A percentile compares a stretch with the other conserved stretches of the same genome.
phyloP scores from a whole-genome alignment of 208 protist genomes.

The Leishmania mexicana region DNA sequence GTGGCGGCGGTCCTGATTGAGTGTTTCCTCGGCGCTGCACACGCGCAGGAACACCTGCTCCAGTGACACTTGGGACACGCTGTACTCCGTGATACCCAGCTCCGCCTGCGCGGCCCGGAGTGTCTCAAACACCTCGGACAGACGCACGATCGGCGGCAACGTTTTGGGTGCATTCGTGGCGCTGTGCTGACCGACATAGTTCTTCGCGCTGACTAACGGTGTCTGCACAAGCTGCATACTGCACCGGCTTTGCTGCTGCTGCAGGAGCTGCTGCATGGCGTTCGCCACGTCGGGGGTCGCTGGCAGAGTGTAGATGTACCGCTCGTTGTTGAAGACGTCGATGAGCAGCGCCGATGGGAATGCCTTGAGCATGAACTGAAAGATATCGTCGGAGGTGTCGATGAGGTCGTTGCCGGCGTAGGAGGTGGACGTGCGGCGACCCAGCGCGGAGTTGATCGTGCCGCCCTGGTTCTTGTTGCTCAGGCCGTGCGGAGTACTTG shows the following conservation, averaged over 20 bases:
- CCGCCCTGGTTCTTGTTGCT: background rate
- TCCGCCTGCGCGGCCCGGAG: constrained; percentile 36
- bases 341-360: constrained; percentile 45
- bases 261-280: constrained; percentile 30
- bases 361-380: constrained; percentile 37
- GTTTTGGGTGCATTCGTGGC: background rate
- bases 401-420: constrained; percentile 36
- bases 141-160: constrained; percentile 18
- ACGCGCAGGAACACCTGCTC: constrained; percentile 77
- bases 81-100: constrained; percentile 74
- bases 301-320: constrained; percentile 43
- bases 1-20: constrained; percentile 7
- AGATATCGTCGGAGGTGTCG: constrained; percentile 29
- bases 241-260: constrained; percentile 20
- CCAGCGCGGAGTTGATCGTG: background rate
- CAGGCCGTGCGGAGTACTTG: background rate
- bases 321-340: constrained; percentile 46
- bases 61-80: constrained; percentile 67
- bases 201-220: background rate
- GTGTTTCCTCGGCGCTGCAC: constrained; percentile 29
- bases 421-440: constrained; percentile 18
- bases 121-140: constrained; percentile 53
- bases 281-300: constrained; percentile 31
- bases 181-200: background rate
- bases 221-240: constrained; percentile 12